Base-by-base conservation (phyloP, 139 green algal genomes). In the Chlorella sp. region DNA sequence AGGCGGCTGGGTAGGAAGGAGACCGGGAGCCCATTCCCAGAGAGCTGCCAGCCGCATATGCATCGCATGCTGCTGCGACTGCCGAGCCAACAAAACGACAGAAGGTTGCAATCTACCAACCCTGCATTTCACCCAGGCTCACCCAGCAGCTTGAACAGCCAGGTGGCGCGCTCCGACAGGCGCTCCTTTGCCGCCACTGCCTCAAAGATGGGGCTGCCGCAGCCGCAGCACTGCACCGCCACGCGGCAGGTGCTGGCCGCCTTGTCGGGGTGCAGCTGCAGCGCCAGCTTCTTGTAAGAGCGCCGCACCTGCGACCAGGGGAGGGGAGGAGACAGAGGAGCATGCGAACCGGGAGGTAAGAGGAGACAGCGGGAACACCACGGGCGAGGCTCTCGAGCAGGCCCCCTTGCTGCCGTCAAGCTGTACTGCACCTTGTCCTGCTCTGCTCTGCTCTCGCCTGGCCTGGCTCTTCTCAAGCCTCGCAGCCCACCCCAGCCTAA, bases 251-350 rank as follows among this genome's bases (percentile, higher is more conserved):
- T 28, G 19, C 66, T 34, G 15, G 61, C 61, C 15, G 87, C 69
- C 68, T 93, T 93, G 86, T 99, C 97, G 0, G 97, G 97, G 68
- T 99, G 97, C 39, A 98, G 86, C 76, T 94, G 91, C 81, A 99
- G 91, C 21, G 96, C 96, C 73, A 97, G 92, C 75, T 93, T 93
- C 42, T 95, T 94, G 88, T 99, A 99, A 0, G 96, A 95, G 80
- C 96, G 96, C 79, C 97, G 97, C 66, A 99, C 96, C 30, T 98
- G 93, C 48, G n/a, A 21, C 28, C n/a, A 37, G 57, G 14, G 81
- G 91, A 0, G 53, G 22, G 21, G 15, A 5, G 0, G 79, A 77
- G 32, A 5, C 28, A 22, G 3, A 24, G 1, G 3, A 42, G 40
- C 37, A 34, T 4, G 36, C 19, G 48, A 57, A 9, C 5, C 48